Base-by-base conservation (phyloP, 441 rosid species). In the Lagerstroemia fauriei region DNA sequence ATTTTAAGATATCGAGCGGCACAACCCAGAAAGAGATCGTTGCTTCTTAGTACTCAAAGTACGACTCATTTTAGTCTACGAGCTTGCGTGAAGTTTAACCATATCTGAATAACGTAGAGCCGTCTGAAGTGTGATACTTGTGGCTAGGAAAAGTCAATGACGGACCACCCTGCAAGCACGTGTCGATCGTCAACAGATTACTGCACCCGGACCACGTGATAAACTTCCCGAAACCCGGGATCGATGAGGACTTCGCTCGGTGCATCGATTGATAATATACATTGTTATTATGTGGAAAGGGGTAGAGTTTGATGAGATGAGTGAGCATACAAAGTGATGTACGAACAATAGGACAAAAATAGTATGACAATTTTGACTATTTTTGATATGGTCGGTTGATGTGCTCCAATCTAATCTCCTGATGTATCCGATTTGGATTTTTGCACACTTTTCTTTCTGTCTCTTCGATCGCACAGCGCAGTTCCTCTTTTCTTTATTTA, bases 301-400 rank as follows among this genome's bases (percentile, higher is more conserved):
- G 46, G 31, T 34, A 29, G 82, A 31, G 29, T 6, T 41, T 20
- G 32, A 31, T 79, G 74, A 44, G 29, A 75, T 63, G 38, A 83
- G 41, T 81, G 74, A 76, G 61, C 13, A 80, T 75, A 74, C 53
- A 78, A n/a, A 76, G 57, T 65, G 50, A 12, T 34, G 53, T 9
- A 51, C 48, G 80, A 78, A 77, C 83, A 65, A 66, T 3, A 38
- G 76, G 76, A 78, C 83, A 85, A 61, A 73, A 51, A 12, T 9
- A 75, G 89, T 80, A 78, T 86, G 91, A 85, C 70, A 87, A 87
- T 87, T 75, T 89, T 87, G 89, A 89, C 89, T 59, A 63, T 50
- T 22, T 53, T 59, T 20, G 73, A 68, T 76, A 41, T 77, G 59
- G 66, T 78, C 76, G 57, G 76, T 78, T 81, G 76, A 38, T 78